Conservation (phyloP, 495 filamentous ascomycete genomes). For the Rhizodiscina lignyota region DNA sequence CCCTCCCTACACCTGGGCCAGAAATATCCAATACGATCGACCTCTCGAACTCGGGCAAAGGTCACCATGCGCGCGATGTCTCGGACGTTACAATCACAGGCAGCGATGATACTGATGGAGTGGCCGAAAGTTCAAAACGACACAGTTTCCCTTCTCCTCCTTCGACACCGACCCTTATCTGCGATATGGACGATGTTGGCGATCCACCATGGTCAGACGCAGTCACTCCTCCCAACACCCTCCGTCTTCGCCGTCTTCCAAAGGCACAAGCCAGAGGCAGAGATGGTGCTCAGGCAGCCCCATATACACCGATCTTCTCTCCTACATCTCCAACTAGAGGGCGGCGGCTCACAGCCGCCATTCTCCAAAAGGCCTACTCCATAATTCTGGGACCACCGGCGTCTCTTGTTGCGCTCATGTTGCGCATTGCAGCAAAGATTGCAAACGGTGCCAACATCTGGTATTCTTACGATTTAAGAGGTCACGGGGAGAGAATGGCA, state of each 20-base stretch:
- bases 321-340: background rate
- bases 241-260: conserved; percentile 35
- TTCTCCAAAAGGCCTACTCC: conserved; percentile 60
- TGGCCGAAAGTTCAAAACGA: conserved; percentile 3
- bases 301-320: conserved; percentile 30
- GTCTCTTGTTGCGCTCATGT: conserved; percentile 57
- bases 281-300: background rate
- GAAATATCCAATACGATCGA: conserved; percentile 2
- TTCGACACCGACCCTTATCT: conserved; percentile 15
- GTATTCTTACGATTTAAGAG: too few species aligned
- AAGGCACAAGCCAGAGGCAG: too few species aligned
- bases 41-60: conserved; percentile 6
- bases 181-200: conserved; percentile 14
- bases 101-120: conserved; percentile 1
- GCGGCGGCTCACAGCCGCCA: conserved; percentile 44
- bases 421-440: conserved; percentile 63
- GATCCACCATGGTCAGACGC: conserved; percentile 25
- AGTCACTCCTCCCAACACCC: conserved; percentile 29
- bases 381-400: conserved; percentile 60
- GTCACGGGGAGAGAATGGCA: conserved; percentile 34
- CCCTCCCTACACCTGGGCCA: conserved; percentile 25
- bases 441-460: conserved; percentile 38
- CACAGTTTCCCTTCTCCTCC: conserved; percentile 5
- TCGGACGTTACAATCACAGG: conserved; percentile 28
- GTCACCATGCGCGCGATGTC: conserved; percentile 18